A percentile compares a stretch with the other conserved stretches of the same genome.
These are phyloP conservation scores for Termitomyces sp. DNA, from an alignment of 768 basidiomycete genomes.

Conservation along the genomic window DNA sequence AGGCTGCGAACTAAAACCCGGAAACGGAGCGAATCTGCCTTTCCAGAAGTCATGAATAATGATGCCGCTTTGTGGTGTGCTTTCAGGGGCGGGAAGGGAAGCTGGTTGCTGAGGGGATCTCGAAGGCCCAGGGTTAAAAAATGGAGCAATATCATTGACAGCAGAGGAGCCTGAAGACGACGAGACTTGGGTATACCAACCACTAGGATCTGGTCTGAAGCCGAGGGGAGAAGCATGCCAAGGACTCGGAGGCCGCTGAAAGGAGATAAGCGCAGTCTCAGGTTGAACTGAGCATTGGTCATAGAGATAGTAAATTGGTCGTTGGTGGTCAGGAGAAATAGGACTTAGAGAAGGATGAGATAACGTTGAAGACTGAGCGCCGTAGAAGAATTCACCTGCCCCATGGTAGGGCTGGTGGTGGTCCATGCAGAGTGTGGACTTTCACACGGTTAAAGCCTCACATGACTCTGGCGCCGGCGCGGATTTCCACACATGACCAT, in stretches of 20 bases:
- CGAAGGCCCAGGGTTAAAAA: neutral
- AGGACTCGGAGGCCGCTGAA: neutral
- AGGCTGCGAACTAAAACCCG: conserved; percentile 31
- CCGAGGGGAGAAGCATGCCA: neutral
- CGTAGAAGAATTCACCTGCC: conserved; percentile 2
- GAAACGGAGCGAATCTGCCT: conserved; percentile 36
- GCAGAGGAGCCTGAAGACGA: neutral
- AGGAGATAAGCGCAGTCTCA: neutral
- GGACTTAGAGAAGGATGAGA: neutral
- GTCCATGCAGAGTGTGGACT: conserved; percentile 5
- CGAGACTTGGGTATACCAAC: conserved; percentile 11
- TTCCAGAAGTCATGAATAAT: conserved; percentile 34
- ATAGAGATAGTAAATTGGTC: neutral
- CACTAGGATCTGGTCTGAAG: conserved; percentile 11
- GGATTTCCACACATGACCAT: too few relatives aligned
- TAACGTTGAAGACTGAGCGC: neutral
- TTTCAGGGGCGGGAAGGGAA: neutral
- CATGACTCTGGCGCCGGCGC: too few relatives aligned
- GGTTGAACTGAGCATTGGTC: neutral
- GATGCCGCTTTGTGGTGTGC: neutral
- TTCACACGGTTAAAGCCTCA: neutral
- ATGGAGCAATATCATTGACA: neutral
- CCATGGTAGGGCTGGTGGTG: conserved; percentile 9
- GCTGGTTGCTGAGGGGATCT: neutral
- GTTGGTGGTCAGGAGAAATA: neutral